Evolutionary conservation across 2,329 filamentous ascomycete species (phyloP).

Genomic region (Dothistroma septosporum): DNA sequence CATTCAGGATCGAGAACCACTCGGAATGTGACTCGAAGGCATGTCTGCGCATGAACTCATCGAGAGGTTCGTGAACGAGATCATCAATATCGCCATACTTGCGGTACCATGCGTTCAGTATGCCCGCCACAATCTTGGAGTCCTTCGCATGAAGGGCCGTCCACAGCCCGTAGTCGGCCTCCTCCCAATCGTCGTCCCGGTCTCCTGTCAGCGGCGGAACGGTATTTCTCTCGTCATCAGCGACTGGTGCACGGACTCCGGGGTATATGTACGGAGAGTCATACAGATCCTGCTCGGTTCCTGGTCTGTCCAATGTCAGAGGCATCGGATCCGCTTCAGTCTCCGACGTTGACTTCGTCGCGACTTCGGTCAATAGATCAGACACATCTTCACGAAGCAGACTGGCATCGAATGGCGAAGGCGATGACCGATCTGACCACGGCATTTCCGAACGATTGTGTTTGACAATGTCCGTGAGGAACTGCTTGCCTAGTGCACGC

Average conservation of each 20-base stretch:
- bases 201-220: conserved; percentile 3
- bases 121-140: conserved; percentile 1
- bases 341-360: conserved; percentile 14
- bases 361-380: conserved; percentile 18
- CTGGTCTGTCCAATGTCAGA: conserved; percentile 7
- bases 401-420: neutral
- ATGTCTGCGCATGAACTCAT: conserved; percentile 2
- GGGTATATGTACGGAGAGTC: conserved; percentile 31
- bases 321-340: conserved; percentile 12
- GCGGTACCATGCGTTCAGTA: conserved; percentile 10
- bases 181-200: conserved; percentile 5
- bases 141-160: conserved; percentile 11
- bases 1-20: conserved; percentile 3
- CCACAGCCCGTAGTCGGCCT: conserved; percentile 13
- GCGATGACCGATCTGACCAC: conserved; percentile 2
- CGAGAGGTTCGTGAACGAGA: conserved; percentile 5
- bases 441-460: conserved; percentile 4
- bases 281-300: conserved; percentile 53
- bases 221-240: neutral
- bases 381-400: conserved; percentile 10
- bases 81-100: conserved; percentile 8
- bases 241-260: neutral
- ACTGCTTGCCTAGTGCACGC: neutral
- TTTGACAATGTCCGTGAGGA: conserved; percentile 11
- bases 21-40: conserved; percentile 2